Percentiles rank a stretch among this genome's conserved stretches.
These are phyloP conservation scores for Geotrichum carabidarum DNA, from an alignment of 1,139 yeast species.

Conservation along the genomic window DNA sequence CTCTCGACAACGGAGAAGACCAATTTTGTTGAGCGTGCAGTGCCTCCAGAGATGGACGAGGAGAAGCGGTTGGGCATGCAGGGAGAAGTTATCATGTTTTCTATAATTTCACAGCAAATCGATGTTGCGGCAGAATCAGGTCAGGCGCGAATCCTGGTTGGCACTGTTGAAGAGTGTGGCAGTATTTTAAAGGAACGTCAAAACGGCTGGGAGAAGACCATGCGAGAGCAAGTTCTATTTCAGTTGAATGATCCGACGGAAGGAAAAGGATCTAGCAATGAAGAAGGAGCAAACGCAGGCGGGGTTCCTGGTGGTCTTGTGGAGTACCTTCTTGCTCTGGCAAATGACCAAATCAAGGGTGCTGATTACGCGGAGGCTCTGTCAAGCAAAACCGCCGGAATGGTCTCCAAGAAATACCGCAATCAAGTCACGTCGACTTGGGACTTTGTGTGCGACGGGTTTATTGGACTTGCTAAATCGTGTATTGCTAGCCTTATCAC, in stretches of 20 bases:
- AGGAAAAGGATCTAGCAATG: slow-evolving; percentile 26
- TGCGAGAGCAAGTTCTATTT: slow-evolving; percentile 57
- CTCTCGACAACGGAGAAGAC: slow-evolving; percentile 59
- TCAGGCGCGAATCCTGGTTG: slow-evolving; percentile 73
- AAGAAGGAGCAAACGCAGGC: slow-evolving; percentile 47
- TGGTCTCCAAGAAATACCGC: slow-evolving; percentile 64
- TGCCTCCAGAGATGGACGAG: slow-evolving; percentile 70
- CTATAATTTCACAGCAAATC: slow-evolving; percentile 85
- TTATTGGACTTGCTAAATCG: slow-evolving; percentile 68
- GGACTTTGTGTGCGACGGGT: slow-evolving; percentile 65
- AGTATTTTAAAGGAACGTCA: slow-evolving; percentile 58
- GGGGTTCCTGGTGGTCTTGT: slow-evolving; percentile 70
- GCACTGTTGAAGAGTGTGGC: slow-evolving; percentile 76
- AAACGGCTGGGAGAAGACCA: slow-evolving; percentile 51
- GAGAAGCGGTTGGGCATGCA: slow-evolving; percentile 59
- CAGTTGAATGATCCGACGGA: slow-evolving; percentile 38
- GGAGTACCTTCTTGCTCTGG: slow-evolving; percentile 78
- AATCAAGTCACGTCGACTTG: slow-evolving; percentile 52
- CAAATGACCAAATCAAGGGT: slow-evolving; percentile 82
- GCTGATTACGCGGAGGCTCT: slow-evolving; percentile 77
- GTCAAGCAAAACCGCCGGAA: slow-evolving; percentile 55
- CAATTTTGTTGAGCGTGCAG: slow-evolving; percentile 55
- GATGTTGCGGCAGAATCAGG: slow-evolving; percentile 88
- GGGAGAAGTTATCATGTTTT: slow-evolving; percentile 65
- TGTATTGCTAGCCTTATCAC: slow-evolving; percentile 60